Percentiles rank a stretch among this genome's conserved stretches.
Evolutionary conservation across 2,329 filamentous ascomycete species (phyloP).

Genomic region (Neoascochyta sp.): DNA sequence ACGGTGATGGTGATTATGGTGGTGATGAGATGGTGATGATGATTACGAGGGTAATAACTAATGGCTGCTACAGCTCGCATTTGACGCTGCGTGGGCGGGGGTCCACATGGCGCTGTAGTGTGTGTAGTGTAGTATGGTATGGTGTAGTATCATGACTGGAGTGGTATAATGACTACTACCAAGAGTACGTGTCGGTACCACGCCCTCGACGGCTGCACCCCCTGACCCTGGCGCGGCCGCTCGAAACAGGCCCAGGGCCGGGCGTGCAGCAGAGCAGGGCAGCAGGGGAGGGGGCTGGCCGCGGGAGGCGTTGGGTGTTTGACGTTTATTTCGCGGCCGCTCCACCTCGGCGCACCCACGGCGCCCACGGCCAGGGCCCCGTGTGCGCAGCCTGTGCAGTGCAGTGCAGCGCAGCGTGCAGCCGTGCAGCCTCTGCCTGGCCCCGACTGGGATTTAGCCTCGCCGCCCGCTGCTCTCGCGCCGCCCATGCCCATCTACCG

Average conservation of each 20-base stretch:
- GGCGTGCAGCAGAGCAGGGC: constrained; percentile 17
- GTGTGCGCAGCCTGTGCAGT: no score
- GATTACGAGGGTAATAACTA: no score
- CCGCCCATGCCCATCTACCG: constrained; percentile 3
- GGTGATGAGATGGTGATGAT: no score
- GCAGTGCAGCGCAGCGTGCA: no score
- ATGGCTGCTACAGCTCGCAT: no score
- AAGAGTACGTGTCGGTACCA: no score
- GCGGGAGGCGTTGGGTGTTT: constrained; percentile 36
- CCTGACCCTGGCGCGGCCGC: constrained; percentile 26
- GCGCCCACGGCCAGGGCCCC: no score
- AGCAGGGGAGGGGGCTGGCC: constrained; percentile 31
- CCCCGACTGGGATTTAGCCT: constrained; percentile 3
- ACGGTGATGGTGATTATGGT: no score
- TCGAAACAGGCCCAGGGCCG: constrained; percentile 28
- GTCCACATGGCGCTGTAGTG: no score
- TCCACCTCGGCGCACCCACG: constrained; percentile 26
- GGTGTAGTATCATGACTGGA: no score
- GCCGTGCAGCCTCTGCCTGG: constrained; percentile 6
- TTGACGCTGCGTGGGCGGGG: no score
- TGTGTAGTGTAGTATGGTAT: background rate
- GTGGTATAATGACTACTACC: no score
- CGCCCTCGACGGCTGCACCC: constrained; percentile 4
- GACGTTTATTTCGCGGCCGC: constrained; percentile 39
- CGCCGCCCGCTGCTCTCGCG: constrained; percentile 8